Evolutionary conservation across 192 early-diverging fungal species (phyloP).

Genomic region (Lunasporangiospora selenospora): DNA sequence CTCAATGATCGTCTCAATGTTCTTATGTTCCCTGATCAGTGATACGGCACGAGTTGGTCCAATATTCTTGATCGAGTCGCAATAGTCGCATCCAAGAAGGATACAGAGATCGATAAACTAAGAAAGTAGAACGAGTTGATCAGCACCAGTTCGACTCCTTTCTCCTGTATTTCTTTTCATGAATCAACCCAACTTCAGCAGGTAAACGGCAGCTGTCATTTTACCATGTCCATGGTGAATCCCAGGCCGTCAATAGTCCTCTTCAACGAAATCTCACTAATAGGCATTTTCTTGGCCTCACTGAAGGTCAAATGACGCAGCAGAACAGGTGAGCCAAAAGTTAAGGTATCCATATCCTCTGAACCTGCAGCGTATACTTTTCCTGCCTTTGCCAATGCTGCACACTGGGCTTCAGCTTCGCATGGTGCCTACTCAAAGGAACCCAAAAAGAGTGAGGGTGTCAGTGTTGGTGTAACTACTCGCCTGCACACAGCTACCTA

Average conservation of each 20-base stretch:
- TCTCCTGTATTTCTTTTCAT: background rate
- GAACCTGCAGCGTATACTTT: conserved; percentile 95
- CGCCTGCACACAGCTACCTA: no score
- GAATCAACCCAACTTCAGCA: no score
- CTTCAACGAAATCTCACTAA: conserved; percentile 85
- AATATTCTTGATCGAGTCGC: conserved; percentile 92
- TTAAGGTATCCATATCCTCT: conserved; percentile 99
- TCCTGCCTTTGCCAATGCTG: conserved; percentile 84
- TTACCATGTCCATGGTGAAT: conserved; percentile 73
- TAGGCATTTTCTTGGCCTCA: conserved; percentile 89
- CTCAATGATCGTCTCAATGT: conserved; percentile 80
- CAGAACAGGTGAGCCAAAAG: conserved; percentile 89
- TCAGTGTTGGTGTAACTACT: conserved; percentile 3
- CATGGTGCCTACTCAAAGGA: conserved; percentile 74
- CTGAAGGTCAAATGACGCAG: conserved; percentile 93
- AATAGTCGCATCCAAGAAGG: conserved; percentile 97
- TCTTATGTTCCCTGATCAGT: conserved; percentile 84
- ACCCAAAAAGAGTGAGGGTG: background rate
- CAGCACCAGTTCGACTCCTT: background rate
- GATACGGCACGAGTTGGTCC: conserved; percentile 86
- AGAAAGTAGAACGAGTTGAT: background rate
- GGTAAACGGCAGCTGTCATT: no score
- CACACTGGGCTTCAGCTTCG: conserved; percentile 99
- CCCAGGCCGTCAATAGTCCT: conserved; percentile 84
- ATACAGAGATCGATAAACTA: conserved; percentile 99